phyloP scores from a whole-genome alignment of 1,139 yeast species.

The Arxiozyma bovina region DNA sequence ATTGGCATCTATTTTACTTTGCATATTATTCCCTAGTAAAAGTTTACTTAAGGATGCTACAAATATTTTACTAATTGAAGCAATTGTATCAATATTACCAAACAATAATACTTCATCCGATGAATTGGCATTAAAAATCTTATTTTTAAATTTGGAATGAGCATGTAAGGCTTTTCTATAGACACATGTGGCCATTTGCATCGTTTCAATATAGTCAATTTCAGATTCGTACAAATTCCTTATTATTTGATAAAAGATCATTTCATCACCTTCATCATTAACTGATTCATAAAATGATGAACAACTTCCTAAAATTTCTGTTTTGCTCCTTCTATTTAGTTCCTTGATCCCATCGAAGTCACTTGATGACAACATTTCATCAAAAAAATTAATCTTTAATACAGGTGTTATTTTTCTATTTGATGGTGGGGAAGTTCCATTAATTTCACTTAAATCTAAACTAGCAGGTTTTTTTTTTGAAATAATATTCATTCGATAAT shows the following conservation, averaged over 20 bases:
- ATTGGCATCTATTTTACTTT: slow-evolving; percentile 4
- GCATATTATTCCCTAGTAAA: slow-evolving; percentile 1
- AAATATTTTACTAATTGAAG: slow-evolving; percentile 29
- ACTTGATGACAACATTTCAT: slow-evolving; percentile 7
- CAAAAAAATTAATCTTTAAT: slow-evolving; percentile 14
- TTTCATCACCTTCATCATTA: slow-evolving; percentile 1
- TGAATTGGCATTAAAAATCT: slow-evolving; percentile 16
- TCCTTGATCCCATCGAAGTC: not conserved
- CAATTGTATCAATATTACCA: slow-evolving; percentile 33
- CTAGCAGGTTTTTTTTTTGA: slow-evolving; percentile 16
- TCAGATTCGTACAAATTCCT: slow-evolving; percentile 27
- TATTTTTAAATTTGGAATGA: slow-evolving; percentile 21
- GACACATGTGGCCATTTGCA: slow-evolving; percentile 18
- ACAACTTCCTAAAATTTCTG: not conserved
- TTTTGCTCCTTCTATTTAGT: not conserved
- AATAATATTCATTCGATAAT: slow-evolving; percentile 1
- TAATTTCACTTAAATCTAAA: slow-evolving; percentile 10
- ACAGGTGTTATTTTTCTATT: slow-evolving; percentile 28
- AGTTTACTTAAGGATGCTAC: slow-evolving; percentile 16
- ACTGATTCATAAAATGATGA: not conserved
- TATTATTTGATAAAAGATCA: slow-evolving; percentile 19
- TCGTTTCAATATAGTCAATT: slow-evolving; percentile 15
- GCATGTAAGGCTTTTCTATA: slow-evolving; percentile 26
- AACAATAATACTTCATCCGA: slow-evolving; percentile 31
- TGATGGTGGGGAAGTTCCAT: slow-evolving; percentile 8